Evolutionary conservation across 2,329 filamentous ascomycete genomes (phyloP).

Genomic region (Lasiodiplodia gonubiensis): DNA sequence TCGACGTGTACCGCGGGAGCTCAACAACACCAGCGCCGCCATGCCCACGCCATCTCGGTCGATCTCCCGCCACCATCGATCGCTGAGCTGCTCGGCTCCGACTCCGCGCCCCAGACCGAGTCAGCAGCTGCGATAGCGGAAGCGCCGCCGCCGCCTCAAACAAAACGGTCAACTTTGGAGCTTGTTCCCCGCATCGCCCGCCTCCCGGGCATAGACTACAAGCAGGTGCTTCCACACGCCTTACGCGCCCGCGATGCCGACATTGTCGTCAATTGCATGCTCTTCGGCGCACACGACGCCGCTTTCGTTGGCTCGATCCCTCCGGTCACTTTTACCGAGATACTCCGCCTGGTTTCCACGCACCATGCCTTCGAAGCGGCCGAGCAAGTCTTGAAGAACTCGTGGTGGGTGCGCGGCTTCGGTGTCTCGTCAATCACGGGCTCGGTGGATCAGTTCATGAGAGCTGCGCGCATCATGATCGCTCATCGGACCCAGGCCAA

Average conservation of each 20-base stretch:
- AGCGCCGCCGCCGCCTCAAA: not conserved
- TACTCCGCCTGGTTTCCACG: conserved; percentile 68
- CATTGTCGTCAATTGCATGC: conserved; percentile 31
- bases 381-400: conserved; percentile 35
- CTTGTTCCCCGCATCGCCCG: not conserved
- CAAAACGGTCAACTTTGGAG: not conserved
- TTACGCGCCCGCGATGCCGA: conserved; percentile 19
- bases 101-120: not conserved
- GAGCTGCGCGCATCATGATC: conserved; percentile 47
- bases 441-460: conserved; percentile 40
- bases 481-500: conserved; percentile 46
- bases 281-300: conserved; percentile 31
- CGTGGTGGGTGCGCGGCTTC: conserved; percentile 56
- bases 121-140: not conserved
- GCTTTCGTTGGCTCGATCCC: conserved; percentile 52
- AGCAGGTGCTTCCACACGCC: not conserved
- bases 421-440: conserved; percentile 36
- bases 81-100: not conserved
- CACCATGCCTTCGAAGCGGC: conserved; percentile 49
- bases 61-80: not conserved
- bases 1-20: not conserved
- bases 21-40: conserved; percentile 22
- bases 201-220: not conserved
- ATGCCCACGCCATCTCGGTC: conserved; percentile 8
- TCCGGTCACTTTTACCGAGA: conserved; percentile 64